A percentile compares a stretch with the other conserved stretches of the same genome.
These are phyloP conservation scores for Chlorella vulgaris DNA, from an alignment of 139 green algal genomes.

Conservation along the genomic window DNA sequence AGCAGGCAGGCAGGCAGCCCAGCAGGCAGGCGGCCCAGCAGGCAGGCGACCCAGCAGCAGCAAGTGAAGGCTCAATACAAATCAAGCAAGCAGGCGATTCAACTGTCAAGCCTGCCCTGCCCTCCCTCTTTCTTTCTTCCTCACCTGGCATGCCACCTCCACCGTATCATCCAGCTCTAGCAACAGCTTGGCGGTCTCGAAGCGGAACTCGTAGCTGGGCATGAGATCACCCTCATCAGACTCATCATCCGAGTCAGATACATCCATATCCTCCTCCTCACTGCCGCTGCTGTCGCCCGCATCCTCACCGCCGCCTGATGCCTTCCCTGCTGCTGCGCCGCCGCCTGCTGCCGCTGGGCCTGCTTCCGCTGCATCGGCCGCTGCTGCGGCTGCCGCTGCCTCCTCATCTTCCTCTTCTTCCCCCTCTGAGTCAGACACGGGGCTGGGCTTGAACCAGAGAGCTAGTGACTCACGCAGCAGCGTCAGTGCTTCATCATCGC, in stretches of 20 bases:
- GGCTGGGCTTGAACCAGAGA: slow-evolving; percentile 65
- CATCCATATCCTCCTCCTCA: background rate
- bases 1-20: too few species aligned
- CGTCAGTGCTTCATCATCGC: slow-evolving; percentile 66
- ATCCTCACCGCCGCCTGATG: background rate
- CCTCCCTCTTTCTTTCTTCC: background rate
- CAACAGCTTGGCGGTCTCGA: slow-evolving; percentile 87
- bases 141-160: slow-evolving; percentile 65
- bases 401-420: slow-evolving; percentile 6
- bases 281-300: background rate
- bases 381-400: background rate
- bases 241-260: background rate
- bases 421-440: slow-evolving; percentile 24
- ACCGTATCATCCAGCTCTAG: slow-evolving; percentile 82
- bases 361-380: background rate
- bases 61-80: too few species aligned
- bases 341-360: background rate
- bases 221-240: slow-evolving; percentile 2
- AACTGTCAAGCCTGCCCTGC: too few species aligned
- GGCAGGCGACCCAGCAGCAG: background rate
- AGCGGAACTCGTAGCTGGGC: slow-evolving; percentile 82
- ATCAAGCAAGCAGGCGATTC: too few species aligned
- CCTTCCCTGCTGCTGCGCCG: background rate
- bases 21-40: background rate
- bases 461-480: slow-evolving; percentile 70